Evolutionary conservation across 495 filamentous ascomycete species (phyloP).

Genomic region (Xylaria grammica): DNA sequence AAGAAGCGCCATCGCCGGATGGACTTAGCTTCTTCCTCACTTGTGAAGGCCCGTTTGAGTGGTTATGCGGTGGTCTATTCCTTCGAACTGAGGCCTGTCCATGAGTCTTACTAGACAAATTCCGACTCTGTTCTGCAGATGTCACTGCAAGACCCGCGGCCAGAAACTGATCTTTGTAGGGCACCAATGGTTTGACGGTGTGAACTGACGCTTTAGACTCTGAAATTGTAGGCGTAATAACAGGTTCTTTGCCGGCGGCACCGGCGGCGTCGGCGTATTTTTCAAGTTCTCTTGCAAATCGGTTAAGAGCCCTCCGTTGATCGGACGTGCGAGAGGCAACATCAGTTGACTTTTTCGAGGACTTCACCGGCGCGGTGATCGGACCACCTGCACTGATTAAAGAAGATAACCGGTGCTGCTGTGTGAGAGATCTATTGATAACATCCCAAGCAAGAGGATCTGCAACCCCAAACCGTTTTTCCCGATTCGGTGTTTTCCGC

Average conservation of each 20-base stretch:
- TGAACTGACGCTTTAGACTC: conserved; percentile 43
- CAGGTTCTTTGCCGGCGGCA: conserved; percentile 31
- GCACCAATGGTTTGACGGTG: conserved; percentile 51
- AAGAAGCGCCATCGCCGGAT: conserved; percentile 17
- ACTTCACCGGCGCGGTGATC: neutral
- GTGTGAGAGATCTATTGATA: conserved; percentile 42
- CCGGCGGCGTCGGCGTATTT: conserved; percentile 42
- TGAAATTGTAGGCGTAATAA: conserved; percentile 37
- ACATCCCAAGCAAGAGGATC: conserved; percentile 43
- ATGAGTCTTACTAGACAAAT: conserved; percentile 17
- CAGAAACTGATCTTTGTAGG: conserved; percentile 51
- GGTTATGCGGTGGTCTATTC: conserved; percentile 15
- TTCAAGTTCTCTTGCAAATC: conserved; percentile 48
- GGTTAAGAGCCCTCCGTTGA: conserved; percentile 41
- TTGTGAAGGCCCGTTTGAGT: conserved; percentile 4
- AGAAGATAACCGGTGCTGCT: conserved; percentile 43
- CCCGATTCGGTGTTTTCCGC: conserved; percentile 9
- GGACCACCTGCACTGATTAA: conserved; percentile 32
- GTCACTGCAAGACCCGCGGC: conserved; percentile 56
- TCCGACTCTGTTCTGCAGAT: conserved; percentile 46
- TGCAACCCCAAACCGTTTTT: conserved; percentile 36
- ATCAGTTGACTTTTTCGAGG: conserved; percentile 11
- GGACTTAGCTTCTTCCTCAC: conserved; percentile 19
- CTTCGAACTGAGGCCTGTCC: neutral
- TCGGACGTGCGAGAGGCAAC: conserved; percentile 42